Conservation (phyloP, 2,329 filamentous ascomycete genomes). For the Trichophyton simii region DNA sequence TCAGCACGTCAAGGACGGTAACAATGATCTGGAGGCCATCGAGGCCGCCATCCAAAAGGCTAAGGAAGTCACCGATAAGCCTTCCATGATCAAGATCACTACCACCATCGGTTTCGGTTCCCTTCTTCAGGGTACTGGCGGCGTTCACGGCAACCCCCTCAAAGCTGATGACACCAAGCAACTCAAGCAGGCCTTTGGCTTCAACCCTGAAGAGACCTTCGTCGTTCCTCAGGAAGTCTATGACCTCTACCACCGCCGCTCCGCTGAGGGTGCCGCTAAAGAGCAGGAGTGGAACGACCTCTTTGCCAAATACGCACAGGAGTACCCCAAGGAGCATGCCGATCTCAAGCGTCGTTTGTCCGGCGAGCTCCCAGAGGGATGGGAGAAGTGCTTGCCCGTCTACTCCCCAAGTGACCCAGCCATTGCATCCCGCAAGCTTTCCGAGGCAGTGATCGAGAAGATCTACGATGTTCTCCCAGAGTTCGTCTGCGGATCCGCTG, state of each 20-base stretch:
- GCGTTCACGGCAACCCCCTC: slow-evolving; percentile 90
- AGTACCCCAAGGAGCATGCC: slow-evolving; percentile 64
- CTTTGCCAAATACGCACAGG: slow-evolving; percentile 69
- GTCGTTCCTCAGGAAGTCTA: slow-evolving; percentile 90
- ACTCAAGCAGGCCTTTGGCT: slow-evolving; percentile 90
- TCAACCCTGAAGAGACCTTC: slow-evolving; percentile 88
- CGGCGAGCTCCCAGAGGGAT: slow-evolving; percentile 81
- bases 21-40: slow-evolving; percentile 75
- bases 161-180: slow-evolving; percentile 89
- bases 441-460: slow-evolving; percentile 82
- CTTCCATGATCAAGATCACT: slow-evolving; percentile 87
- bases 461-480: slow-evolving; percentile 75
- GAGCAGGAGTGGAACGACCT: slow-evolving; percentile 95
- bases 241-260: slow-evolving; percentile 75
- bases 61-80: slow-evolving; percentile 87
- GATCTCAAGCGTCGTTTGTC: slow-evolving; percentile 71
- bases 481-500: slow-evolving; percentile 88
- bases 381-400: slow-evolving; percentile 84
- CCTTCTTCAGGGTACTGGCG: slow-evolving; percentile 79
- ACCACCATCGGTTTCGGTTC: slow-evolving; percentile 98
- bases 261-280: slow-evolving; percentile 69
- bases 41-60: slow-evolving; percentile 77
- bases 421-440: slow-evolving; percentile 88
- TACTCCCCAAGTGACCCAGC: slow-evolving; percentile 80
- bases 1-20: slow-evolving; percentile 70